A percentile compares a stretch with the other conserved stretches of the same genome.
Evolutionary conservation across 805 yeast genomes (phyloP).

Genomic region (Cyberlindnera nakhonratchasimensis): DNA sequence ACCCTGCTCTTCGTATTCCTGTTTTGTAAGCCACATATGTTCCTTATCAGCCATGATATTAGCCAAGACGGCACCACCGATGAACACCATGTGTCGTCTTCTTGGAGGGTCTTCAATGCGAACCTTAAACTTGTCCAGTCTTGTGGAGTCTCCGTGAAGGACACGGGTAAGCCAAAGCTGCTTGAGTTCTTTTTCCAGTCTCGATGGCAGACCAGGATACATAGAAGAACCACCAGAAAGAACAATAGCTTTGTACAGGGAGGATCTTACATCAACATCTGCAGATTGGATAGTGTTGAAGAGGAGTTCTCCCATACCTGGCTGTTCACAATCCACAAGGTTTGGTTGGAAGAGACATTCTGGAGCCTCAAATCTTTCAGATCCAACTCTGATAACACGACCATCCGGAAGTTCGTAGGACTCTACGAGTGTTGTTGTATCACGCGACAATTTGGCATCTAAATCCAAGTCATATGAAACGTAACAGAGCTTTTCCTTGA

Average conservation of each 20-base stretch:
- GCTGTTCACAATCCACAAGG: constrained; percentile 92
- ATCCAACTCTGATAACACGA: constrained; percentile 86
- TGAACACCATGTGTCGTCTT: constrained; percentile 97
- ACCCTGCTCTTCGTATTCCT: constrained; percentile 98
- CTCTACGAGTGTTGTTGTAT: constrained; percentile 93
- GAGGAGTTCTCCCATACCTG: constrained; percentile 90
- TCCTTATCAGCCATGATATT: constrained; percentile 98
- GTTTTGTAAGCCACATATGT: constrained; percentile 95
- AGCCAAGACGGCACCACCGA: constrained; percentile 98
- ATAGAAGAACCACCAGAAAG: constrained; percentile 96
- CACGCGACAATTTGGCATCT: constrained; percentile 82
- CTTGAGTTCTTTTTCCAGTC: constrained; percentile 92
- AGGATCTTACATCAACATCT: constrained; percentile 87
- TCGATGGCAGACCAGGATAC: constrained; percentile 97
- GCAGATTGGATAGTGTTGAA: constrained; percentile 93
- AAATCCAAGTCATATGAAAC: constrained; percentile 91
- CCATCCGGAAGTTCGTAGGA: constrained; percentile 95
- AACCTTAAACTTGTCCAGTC: constrained; percentile 89
- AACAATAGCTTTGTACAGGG: constrained; percentile 88
- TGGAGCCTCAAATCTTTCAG: constrained; percentile 95
- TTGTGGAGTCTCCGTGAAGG: constrained; percentile 77
- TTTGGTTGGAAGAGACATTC: constrained; percentile 96
- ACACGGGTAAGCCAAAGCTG: constrained; percentile 93
- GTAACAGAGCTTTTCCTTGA: constrained; percentile 93
- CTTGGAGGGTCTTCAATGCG: constrained; percentile 98